Conservation (phyloP, 306 rosid genomes). For the Glycine soja region DNA sequence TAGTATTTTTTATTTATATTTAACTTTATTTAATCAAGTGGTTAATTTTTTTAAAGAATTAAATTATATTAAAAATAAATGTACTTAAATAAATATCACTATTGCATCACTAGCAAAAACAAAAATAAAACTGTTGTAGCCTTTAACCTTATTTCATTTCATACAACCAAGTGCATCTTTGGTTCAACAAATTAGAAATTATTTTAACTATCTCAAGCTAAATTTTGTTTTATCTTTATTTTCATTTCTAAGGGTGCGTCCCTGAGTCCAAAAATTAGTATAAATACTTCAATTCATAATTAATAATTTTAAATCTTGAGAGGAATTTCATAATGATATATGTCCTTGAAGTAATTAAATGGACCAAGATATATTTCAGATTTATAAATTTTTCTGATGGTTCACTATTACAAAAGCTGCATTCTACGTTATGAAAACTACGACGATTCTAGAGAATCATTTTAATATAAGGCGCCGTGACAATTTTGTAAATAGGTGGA, state of each 20-base stretch:
- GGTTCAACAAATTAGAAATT: constrained; percentile 33
- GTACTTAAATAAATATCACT: too few relatives aligned
- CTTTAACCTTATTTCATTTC: constrained; percentile 18
- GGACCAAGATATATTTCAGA: constrained; percentile 31
- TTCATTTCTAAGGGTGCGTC: constrained; percentile 33
- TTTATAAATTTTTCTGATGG: constrained; percentile 37
- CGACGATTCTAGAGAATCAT: too few relatives aligned
- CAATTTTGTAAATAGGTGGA: too few relatives aligned
- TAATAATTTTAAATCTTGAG: constrained; percentile 31
- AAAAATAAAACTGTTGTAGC: background rate
- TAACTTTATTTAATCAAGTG: too few relatives aligned
- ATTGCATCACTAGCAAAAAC: background rate
- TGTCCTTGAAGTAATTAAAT: background rate
- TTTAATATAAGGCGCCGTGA: too few relatives aligned
- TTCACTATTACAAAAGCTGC: too few relatives aligned
- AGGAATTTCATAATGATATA: constrained; percentile 31
- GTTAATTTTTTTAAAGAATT: too few relatives aligned
- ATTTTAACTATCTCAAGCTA: constrained; percentile 11
- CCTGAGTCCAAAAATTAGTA: constrained; percentile 3
- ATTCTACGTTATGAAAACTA: too few relatives aligned
- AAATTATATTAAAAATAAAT: too few relatives aligned
- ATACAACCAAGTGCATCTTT: constrained; percentile 19
- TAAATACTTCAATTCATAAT: constrained; percentile 32
- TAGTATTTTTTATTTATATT: too few relatives aligned
- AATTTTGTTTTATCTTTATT: constrained; percentile 23